These are phyloP conservation scores for Ogataea corticis DNA, from an alignment of 805 yeast genomes.

Conservation along the genomic window DNA sequence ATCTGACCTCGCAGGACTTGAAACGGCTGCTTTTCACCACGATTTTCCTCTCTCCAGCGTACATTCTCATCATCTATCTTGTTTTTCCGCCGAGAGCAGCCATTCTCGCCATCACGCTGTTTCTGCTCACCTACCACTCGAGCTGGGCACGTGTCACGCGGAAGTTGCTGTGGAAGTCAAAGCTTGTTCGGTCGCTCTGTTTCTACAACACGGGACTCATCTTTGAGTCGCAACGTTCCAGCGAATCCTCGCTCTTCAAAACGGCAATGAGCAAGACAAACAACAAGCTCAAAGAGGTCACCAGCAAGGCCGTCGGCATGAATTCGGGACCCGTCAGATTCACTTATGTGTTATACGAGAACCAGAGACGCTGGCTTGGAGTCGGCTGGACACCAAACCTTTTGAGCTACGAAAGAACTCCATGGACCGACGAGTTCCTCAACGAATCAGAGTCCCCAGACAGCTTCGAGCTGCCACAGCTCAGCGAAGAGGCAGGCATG, in stretches of 20 bases:
- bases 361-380: constrained; percentile 96
- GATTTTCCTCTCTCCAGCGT: constrained; percentile 80
- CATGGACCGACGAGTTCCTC: constrained; percentile 96
- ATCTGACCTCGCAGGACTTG: constrained; percentile 76
- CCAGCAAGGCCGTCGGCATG: constrained; percentile 17
- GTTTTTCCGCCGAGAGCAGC: constrained; percentile 70
- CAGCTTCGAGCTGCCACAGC: constrained; percentile 76
- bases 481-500: constrained; percentile 64
- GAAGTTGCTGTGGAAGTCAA: constrained; percentile 80
- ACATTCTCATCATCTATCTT: constrained; percentile 67
- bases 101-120: constrained; percentile 57
- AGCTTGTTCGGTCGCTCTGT: constrained; percentile 63
- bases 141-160: constrained; percentile 82
- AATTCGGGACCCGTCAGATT: constrained; percentile 59
- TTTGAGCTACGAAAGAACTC: constrained; percentile 87
- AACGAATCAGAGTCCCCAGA: constrained; percentile 83
- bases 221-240: constrained; percentile 43
- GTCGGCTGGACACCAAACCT: constrained; percentile 96
- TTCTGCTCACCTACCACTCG: constrained; percentile 81
- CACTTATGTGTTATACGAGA: constrained; percentile 90
- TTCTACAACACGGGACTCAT: constrained; percentile 89
- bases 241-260: constrained; percentile 45
- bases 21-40: constrained; percentile 81
- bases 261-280: constrained; percentile 57
- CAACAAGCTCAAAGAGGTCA: constrained; percentile 33